Conservation (phyloP, 139 green algal species). For the Picochlorum sp. region DNA sequence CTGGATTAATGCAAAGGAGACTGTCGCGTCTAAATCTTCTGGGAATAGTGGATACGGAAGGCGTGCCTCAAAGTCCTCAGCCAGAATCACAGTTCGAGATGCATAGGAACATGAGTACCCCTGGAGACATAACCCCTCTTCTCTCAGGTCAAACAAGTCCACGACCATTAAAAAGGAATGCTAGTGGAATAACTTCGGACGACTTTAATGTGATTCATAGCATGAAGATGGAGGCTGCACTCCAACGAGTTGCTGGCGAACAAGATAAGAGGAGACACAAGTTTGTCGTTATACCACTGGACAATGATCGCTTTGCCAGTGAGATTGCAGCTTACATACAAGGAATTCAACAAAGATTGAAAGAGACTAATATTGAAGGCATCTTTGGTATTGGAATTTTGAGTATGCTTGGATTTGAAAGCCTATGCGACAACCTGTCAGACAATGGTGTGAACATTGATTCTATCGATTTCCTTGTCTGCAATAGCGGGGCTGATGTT, state of each 20-base stretch:
- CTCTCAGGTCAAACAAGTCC: background rate
- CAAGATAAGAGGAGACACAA: background rate
- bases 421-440: slow-evolving; percentile 16
- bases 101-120: slow-evolving; percentile 14
- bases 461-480: slow-evolving; percentile 50
- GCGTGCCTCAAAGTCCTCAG: background rate
- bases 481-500: slow-evolving; percentile 49
- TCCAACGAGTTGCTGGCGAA: background rate
- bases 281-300: slow-evolving; percentile 25
- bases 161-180: background rate
- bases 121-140: background rate
- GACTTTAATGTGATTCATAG: slow-evolving; percentile 19
- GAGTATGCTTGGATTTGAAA: slow-evolving; percentile 50
- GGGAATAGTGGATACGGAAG: slow-evolving; percentile 2
- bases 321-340: slow-evolving; percentile 5
- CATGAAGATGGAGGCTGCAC: slow-evolving; percentile 1
- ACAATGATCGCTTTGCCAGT: slow-evolving; percentile 9
- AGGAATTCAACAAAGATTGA: slow-evolving; percentile 2
- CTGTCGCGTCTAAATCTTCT: background rate
- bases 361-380: background rate
- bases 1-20: slow-evolving; percentile 14
- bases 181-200: slow-evolving; percentile 20
- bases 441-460: slow-evolving; percentile 14
- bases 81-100: background rate
- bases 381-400: slow-evolving; percentile 42